A percentile compares a stretch with the other conserved stretches of the same genome.
phyloP scores from a whole-genome alignment of 345 rosid species.

The Brassica rapa region DNA sequence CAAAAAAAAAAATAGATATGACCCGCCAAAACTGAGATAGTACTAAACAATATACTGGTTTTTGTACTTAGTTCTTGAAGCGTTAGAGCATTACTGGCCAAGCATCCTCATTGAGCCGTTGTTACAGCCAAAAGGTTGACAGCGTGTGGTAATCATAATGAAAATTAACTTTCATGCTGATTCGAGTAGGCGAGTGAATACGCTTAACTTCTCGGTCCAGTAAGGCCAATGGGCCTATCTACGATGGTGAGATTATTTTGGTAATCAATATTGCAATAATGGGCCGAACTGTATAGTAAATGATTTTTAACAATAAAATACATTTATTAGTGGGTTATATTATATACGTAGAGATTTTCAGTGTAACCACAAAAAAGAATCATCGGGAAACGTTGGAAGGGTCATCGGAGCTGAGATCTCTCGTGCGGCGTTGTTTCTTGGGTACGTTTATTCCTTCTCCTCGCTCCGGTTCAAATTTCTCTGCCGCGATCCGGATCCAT shows the following conservation, averaged over 20 bases:
- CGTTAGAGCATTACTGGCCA: no score
- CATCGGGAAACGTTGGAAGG: conserved; percentile 25
- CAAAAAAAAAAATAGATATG: no score
- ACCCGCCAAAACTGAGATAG: no score
- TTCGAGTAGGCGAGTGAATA: not conserved
- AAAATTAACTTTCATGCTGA: not conserved
- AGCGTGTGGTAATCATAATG: not conserved
- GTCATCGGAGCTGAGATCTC: conserved; percentile 36
- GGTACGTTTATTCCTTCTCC: conserved; percentile 17
- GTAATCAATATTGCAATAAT: not conserved
- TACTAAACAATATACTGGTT: no score
- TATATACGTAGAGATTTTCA: not conserved
- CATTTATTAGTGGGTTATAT: no score
- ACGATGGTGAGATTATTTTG: not conserved
- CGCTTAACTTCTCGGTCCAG: not conserved
- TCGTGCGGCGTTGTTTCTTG: conserved; percentile 27
- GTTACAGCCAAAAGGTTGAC: not conserved
- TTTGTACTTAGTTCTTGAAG: no score
- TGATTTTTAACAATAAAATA: not conserved
- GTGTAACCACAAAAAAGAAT: not conserved
- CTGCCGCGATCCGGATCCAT: conserved; percentile 9
- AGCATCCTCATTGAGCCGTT: no score
- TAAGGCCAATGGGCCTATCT: conserved; percentile 14
- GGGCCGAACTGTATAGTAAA: conserved; percentile 4
- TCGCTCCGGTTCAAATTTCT: no score